Evolutionary conservation across 768 basidiomycete genomes (phyloP), one percentile per base, ranked within the genome.

Genomic region (Agaricus subrufescens): DNA sequence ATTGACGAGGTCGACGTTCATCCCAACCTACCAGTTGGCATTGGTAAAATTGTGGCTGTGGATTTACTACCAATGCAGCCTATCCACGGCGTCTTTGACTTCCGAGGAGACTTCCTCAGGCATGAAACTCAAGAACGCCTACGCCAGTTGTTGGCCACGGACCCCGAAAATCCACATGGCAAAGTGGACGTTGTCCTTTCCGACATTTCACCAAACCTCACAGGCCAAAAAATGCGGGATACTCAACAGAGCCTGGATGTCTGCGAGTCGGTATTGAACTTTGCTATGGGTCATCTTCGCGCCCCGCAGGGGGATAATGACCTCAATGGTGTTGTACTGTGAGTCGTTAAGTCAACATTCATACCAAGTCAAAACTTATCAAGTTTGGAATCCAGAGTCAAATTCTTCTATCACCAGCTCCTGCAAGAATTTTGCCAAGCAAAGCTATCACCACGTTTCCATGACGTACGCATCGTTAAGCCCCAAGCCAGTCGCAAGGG

Each of bases 201-300:
- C 7, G 95, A 97, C 65, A 94, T 98, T 88, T 91, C 94, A 15
- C 84, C 85, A 19, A 94, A 94, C 67, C 75, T 84, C 57, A 81
- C 87, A 2, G 95, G 96, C 4, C 85, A 88, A 58, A 67, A 76
- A 15, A 68, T 71, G 0, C 76, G 77, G 49, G 95, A 98, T 69
- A 78, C 80, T 1, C 78, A 86, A 63, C 67, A 77, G 9, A 86
- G 86, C 56, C 75, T 95, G 31, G 79, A 86, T 38, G 86, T 98
- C 23, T 90, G 86, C 65, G 69, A 78, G 38, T 83, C 87, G 3
- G 94, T 91, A 0, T 81, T 88, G 57, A 69, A 76, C 43, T 95
- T 97, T 65, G 79, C 84, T 3, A 67, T 71, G 57, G 69, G 66
- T 37, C 0, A 97, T 90, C 15, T 75, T 69, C 34, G 34, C 11